Evolutionary conservation across 2,329 filamentous ascomycete species (phyloP).

Genomic region (Fusarium scirpi): DNA sequence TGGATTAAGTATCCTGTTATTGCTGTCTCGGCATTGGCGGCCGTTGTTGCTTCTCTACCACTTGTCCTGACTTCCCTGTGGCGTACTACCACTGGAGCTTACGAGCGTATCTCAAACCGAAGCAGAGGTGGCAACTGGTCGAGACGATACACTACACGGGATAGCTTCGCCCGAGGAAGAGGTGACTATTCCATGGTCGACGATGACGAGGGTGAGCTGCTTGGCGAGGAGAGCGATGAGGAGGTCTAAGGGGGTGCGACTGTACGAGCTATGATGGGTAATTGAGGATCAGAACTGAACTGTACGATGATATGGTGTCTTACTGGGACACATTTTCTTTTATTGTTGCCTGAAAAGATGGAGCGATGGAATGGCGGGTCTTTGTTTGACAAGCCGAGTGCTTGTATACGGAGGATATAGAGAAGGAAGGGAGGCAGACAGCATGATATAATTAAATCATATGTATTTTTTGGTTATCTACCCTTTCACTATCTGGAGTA

Average conservation of each 20-base stretch:
- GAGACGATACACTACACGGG: conserved; percentile 85
- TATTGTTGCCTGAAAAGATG: conserved; percentile 21
- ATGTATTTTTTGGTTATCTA: conserved; percentile 10
- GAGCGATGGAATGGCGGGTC: conserved; percentile 19
- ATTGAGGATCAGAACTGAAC: conserved; percentile 12
- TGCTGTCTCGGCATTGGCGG: conserved; percentile 72
- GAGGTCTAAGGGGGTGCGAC: conserved; percentile 66
- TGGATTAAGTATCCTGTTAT: conserved; percentile 88
- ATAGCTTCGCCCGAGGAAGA: conserved; percentile 86
- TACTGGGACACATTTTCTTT: conserved; percentile 22
- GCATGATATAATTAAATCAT: conserved; percentile 18
- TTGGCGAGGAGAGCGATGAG: conserved; percentile 94
- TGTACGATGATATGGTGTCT: conserved; percentile 31
- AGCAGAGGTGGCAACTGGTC: conserved; percentile 63
- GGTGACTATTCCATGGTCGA: conserved; percentile 92
- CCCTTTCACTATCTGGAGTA: background rate
- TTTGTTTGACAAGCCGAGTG: conserved; percentile 13
- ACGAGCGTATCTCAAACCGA: conserved; percentile 64
- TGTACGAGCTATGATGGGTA: conserved; percentile 36
- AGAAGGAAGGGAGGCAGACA: conserved; percentile 15
- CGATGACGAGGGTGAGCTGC: conserved; percentile 91
- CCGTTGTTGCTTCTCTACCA: conserved; percentile 72
- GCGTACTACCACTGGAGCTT: conserved; percentile 68
- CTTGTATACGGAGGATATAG: conserved; percentile 22
- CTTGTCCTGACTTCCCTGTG: conserved; percentile 79